Evolutionary conservation across 768 basidiomycete species (phyloP), one percentile per base, ranked within the genome.

Genomic region (Flagelloscypha sp.): DNA sequence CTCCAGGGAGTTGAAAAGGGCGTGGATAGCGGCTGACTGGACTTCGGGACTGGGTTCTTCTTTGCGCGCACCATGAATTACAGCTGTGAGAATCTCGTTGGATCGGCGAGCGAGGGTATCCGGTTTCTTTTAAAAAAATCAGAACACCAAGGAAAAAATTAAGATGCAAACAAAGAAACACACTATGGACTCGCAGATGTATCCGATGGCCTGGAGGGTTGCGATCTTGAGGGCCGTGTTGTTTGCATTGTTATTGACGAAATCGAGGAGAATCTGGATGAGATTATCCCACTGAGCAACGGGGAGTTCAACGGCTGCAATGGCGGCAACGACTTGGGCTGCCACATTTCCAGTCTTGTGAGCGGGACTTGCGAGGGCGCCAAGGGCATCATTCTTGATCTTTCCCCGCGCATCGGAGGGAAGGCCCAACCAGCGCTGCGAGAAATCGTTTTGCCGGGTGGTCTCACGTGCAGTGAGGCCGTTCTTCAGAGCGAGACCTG

Each of bases 21-120:
- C 90, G 53, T 83, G 80, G 52, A 98, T 82, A 4, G 95, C 95
- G 23, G 94, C 87, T 11, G 84, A 65, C 49, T 97, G 95, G 10
- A 99, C 95, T 0, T 98, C 90, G 10, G 70, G 37, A 2, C 88
- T 89, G 0, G 86, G 72, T 52, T 99, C 95, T 45, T 98, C 95
- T 59, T 93, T 94, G 33, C 94, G 75, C 17, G 93, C 94, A 6
- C 95, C 95, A 55, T 98, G 94, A 33, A 99, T 94, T 39, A 99
- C 95, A 7, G 93, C 93, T 10, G 95, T 99, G 34, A 99, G 62
- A 53, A 99, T 99, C 63, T 98, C 93, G 53, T 99, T 98, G 3
- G 94, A 86, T 48, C 89, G 79, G 40, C 84, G 54, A 34, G 78
- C 80, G 41, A 99, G 61, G 40, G 95, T 83, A 48, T 94, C 90